Conservation (phyloP, 306 rosid genomes). For the Vigna nakashimae region DNA sequence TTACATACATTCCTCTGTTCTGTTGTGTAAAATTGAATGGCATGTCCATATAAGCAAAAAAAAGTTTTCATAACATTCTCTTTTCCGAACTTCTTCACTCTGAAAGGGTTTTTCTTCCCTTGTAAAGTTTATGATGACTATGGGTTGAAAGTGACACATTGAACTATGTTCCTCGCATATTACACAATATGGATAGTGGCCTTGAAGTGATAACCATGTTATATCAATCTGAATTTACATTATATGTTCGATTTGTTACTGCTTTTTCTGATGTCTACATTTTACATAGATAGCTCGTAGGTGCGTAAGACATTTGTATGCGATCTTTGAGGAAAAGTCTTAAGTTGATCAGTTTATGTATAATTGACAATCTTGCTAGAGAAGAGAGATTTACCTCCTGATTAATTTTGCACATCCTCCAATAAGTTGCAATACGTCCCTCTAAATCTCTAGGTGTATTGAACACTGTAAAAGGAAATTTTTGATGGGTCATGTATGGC, state of each 20-base stretch:
- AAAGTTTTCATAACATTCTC: neutral
- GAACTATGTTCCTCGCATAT: neutral
- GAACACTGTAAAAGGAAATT: neutral
- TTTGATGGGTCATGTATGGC: neutral
- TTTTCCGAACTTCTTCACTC: neutral
- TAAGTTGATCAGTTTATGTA: neutral
- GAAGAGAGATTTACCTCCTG: neutral
- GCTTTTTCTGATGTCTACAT: neutral
- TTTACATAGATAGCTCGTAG: neutral
- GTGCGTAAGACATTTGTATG: neutral
- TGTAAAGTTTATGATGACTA: slow-evolving; percentile 19
- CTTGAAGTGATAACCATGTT: too few relatives aligned
- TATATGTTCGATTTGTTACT: neutral
- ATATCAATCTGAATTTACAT: neutral
- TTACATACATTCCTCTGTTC: neutral
- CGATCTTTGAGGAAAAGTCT: neutral
- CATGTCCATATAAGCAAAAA: slow-evolving; percentile 5
- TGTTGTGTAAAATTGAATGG: slow-evolving; percentile 9
- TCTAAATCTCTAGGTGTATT: neutral
- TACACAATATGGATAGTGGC: neutral
- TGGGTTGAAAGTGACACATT: neutral
- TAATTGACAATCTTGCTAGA: neutral
- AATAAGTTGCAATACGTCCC: neutral
- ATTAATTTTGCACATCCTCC: neutral
- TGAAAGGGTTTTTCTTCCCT: neutral